Evolutionary conservation across 225 moss, liverwort and hornwort species (phyloP), one percentile per base, ranked within the genome.

Genomic region (Sphagnum contortum): DNA sequence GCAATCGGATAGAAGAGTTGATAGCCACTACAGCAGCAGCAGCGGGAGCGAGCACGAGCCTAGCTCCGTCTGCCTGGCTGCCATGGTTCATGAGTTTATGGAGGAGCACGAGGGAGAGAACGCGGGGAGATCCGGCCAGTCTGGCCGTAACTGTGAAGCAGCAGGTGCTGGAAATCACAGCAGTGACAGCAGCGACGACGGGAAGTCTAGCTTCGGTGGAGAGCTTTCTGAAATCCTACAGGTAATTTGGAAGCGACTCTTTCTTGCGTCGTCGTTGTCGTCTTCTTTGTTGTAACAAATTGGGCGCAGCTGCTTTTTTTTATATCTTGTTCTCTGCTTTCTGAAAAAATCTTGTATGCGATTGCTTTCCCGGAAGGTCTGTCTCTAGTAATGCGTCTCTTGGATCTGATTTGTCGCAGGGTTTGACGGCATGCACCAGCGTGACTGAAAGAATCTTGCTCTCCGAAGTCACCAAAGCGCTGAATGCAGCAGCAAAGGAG

Each of bases 1-100:
- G 61, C 59, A 48, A 9, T 45, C 5, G 12, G 29, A 45, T 45
- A 65, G 66, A 11, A 65, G 74, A 12, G 45, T 66, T 10, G 68
- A 59, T 13, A 66, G 59, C 9, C 48, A 66, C 2, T 72, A 76
- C 48, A 71, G 81, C 69, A 77, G 29, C 29, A 29, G 77, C 66
- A 81, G 81, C 53, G 81, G 81, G 10, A 82, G 81, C 67, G 78
- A 82, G 72, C 81, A 82, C 50, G 81, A 78, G 63, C 78, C 74
- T 0, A 78, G 69, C 59, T 77, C 81, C 3, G 71, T 81, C 9
- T 81, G 81, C 49, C 61, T 82, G 48, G 81, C 81, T 0, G 78
- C 77, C 48, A 82, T 82, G 81, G 81, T 82, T 2, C 66, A 61
- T 29, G 77, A 82, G 9, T 82, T 78, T 61, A 72, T 82, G 55